phyloP scores from a whole-genome alignment of 257 asterid species.

The Solanum raphanifolium region DNA sequence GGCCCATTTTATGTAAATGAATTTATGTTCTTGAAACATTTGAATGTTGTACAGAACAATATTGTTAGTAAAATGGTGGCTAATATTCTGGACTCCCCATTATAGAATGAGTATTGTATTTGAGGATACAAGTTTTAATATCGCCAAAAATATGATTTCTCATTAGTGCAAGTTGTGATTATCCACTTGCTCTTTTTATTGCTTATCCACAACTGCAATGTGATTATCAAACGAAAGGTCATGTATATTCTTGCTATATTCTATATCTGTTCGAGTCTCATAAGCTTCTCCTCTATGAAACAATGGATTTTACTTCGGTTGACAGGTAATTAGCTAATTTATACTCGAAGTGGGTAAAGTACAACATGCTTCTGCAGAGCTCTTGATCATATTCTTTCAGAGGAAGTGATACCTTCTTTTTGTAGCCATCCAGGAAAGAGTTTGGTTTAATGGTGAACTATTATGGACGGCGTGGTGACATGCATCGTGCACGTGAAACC shows the following conservation, averaged over 20 bases:
- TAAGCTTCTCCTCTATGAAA: background rate
- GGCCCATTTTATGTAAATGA: background rate
- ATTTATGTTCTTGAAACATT: background rate
- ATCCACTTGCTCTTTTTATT: background rate
- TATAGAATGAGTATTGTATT: background rate
- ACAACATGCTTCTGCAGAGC: background rate
- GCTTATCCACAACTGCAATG: background rate
- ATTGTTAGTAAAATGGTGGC: background rate
- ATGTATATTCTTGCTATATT: background rate
- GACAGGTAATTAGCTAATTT: background rate
- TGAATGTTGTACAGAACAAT: background rate
- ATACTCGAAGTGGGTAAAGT: background rate
- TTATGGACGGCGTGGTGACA: slow-evolving; percentile 91
- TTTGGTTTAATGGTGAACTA: slow-evolving; percentile 88
- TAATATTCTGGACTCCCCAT: background rate
- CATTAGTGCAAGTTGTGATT: background rate
- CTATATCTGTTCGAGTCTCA: background rate
- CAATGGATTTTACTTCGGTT: background rate
- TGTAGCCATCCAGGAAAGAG: slow-evolving; percentile 97
- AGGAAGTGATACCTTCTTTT: slow-evolving; percentile 16
- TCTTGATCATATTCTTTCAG: slow-evolving; percentile 1
- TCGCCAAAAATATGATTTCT: background rate
- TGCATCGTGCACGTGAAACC: slow-evolving; percentile 94
- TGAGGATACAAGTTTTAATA: background rate
- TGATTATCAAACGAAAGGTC: background rate